These are phyloP conservation scores for Exophiala sideris DNA, from an alignment of 2,329 filamentous ascomycete species.

Conservation along the genomic window DNA sequence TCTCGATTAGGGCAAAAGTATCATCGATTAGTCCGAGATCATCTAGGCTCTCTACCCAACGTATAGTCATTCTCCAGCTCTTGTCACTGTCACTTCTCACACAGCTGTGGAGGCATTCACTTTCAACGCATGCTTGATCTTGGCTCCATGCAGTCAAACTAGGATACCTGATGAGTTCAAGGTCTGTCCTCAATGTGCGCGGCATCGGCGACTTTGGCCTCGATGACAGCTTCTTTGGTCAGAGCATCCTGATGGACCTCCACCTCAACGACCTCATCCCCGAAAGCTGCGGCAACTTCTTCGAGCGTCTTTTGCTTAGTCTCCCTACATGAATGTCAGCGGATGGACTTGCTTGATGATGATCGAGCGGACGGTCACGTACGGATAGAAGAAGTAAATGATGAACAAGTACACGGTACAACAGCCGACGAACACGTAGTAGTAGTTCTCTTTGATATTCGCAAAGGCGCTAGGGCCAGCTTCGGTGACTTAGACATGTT, in stretches of 20 bases:
- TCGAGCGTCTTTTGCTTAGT: constrained; percentile 49
- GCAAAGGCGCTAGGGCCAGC: constrained; percentile 55
- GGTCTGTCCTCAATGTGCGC: not conserved
- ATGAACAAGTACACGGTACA: constrained; percentile 49
- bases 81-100: no score
- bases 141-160: not conserved
- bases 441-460: constrained; percentile 57
- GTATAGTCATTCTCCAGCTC: no score
- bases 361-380: constrained; percentile 22
- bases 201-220: constrained; percentile 7
- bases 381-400: constrained; percentile 55
- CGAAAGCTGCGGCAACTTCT: constrained; percentile 49
- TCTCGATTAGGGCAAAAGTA: no score
- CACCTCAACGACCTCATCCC: constrained; percentile 41
- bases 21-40: no score
- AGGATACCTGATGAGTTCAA: not conserved
- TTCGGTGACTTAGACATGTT: constrained; percentile 38
- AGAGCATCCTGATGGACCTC: constrained; percentile 25
- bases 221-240: constrained; percentile 23
- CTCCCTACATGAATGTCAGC: constrained; percentile 34
- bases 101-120: no score
- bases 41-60: no score
- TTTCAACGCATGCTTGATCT: no score
- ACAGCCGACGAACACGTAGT: constrained; percentile 57
- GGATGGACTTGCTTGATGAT: constrained; percentile 3